These are phyloP conservation scores for Emmonsiellopsis sp. DNA, from an alignment of 2,329 filamentous ascomycete genomes.

Conservation along the genomic window DNA sequence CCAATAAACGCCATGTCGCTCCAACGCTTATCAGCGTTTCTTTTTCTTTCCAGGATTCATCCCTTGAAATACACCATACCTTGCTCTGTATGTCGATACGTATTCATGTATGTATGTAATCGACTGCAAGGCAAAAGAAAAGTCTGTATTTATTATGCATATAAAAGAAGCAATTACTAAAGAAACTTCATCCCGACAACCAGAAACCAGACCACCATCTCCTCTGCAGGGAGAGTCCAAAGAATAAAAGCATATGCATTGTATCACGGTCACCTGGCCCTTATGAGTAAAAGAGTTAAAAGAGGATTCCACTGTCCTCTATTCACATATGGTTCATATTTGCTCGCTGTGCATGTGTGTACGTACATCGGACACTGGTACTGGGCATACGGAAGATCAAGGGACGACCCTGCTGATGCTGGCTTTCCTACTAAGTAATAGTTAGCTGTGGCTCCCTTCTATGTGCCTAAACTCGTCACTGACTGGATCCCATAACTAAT, in stretches of 20 bases:
- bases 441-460: too few relatives aligned
- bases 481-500: too few relatives aligned
- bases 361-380: too few relatives aligned
- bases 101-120: too few relatives aligned
- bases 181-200: neutral
- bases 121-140: neutral
- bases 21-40: too few relatives aligned
- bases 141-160: neutral
- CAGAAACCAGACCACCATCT: constrained; percentile 1
- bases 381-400: too few relatives aligned
- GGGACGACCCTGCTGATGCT: too few relatives aligned
- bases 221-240: neutral
- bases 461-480: too few relatives aligned
- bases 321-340: too few relatives aligned
- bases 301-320: neutral
- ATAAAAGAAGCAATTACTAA: neutral
- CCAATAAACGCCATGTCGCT: constrained; percentile 1
- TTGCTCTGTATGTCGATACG: neutral
- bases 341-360: too few relatives aligned
- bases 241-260: neutral
- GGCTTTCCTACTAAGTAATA: too few relatives aligned
- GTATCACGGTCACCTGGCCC: neutral
- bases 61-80: neutral
- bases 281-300: neutral
- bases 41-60: neutral